Base-by-base conservation (phyloP, 2,329 filamentous ascomycete species). In the Verticillium alfalfae region DNA sequence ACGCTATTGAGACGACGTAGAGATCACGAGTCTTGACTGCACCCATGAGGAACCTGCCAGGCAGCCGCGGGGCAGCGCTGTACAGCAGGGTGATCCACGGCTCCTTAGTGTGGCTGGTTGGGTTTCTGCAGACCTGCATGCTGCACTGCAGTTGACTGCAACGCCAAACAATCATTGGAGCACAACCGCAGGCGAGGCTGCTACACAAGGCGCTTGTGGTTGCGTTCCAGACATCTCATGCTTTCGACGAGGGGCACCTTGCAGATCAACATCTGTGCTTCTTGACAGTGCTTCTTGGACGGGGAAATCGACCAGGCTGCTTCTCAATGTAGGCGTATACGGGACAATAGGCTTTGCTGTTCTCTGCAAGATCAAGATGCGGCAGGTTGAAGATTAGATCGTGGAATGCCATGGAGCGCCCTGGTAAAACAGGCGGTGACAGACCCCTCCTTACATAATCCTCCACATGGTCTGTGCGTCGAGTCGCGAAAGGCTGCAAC, bases 401-500 rank as follows among this genome's bases (percentile, higher is more conserved):
- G 36, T 37, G 36, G 36, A 37, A 37, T 37, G 13, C 36, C 9
- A 37, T 37, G 36, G 36, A 37, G 39, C 15, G 13, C 7, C 15
- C 6, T 41, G 13, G 39, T 41, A 16, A 41, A 54, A 52, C 12
- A 34, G n/a, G 9, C n/a, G 45, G 45, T 52, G 15, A 56, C 13
- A 56, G 54, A 34, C 34, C 54, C 54, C 54, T 36, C 26, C 62
- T 66, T 62, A 63, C 64, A 52, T 66, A 66, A 66, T 56, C 61
- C n/a, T 36, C 1, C 56, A 58, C 12, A 10, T 68, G 66, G 66
- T 58, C 66, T 64, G 66, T 68, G 66, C 66, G 59, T 57, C 31
- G 22, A 34, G 31, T 34, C 34, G 45, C 45, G 63, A 72, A 73
- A 79, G 78, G 77, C 78, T 78, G 73, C 77, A 77, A 76, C 75